Evolutionary conservation across 305 asterid species (phyloP).

Genomic region (Fraxinus paxiana): DNA sequence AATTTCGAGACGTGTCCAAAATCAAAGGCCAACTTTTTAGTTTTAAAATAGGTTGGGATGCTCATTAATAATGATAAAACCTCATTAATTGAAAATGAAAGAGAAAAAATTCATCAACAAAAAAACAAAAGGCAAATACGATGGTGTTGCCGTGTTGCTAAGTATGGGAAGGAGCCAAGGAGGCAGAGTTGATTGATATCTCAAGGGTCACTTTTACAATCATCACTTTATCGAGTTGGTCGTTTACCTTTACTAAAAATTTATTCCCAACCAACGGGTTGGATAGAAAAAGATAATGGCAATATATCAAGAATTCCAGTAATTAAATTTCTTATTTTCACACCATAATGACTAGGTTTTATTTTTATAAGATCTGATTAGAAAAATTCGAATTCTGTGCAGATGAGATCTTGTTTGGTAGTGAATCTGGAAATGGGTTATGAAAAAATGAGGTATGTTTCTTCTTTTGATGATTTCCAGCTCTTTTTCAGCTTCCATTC

Average conservation of each 20-base stretch:
- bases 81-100: background rate
- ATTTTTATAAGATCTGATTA: conserved; percentile 10
- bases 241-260: conserved; percentile 27
- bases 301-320: conserved; percentile 17
- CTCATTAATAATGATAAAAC: background rate
- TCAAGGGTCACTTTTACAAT: conserved; percentile 30
- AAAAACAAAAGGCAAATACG: conserved; percentile 20
- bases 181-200: background rate
- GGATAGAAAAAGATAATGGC: conserved; percentile 1
- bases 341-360: conserved; percentile 31
- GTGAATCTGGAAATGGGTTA: conserved; percentile 31
- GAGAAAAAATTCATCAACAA: background rate
- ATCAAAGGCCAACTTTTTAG: background rate
- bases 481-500: background rate
- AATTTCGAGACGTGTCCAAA: background rate
- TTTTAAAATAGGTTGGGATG: background rate
- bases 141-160: background rate
- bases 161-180: background rate
- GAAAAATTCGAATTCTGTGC: conserved; percentile 29
- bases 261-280: conserved; percentile 35
- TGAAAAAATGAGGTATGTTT: background rate
- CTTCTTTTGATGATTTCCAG: background rate
- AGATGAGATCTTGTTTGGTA: conserved; percentile 37
- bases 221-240: conserved; percentile 27
- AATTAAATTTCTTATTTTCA: conserved; percentile 7